These are phyloP conservation scores for Volutella citrinella DNA, from an alignment of 2,329 filamentous ascomycete species.

Conservation along the genomic window DNA sequence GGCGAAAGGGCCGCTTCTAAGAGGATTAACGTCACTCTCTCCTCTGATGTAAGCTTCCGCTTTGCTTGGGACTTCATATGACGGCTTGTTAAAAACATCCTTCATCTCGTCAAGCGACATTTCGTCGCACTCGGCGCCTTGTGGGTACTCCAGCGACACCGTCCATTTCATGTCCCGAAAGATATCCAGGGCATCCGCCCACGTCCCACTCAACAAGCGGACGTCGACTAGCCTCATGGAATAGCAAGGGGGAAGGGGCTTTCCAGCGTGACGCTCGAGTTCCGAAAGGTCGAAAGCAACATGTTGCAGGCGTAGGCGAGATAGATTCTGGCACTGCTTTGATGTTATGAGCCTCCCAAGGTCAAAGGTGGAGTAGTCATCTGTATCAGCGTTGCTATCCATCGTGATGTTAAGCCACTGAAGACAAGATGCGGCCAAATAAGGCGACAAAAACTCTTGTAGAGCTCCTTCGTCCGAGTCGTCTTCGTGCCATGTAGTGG, in stretches of 20 bases:
- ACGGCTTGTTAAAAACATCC: conserved; percentile 1
- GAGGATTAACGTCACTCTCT: no score
- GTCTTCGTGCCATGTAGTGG: background rate
- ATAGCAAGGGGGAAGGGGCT: background rate
- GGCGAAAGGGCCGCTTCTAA: no score
- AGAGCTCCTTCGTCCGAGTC: background rate
- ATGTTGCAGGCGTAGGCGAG: conserved; percentile 1
- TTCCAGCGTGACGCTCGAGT: conserved; percentile 1
- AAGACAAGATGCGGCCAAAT: background rate
- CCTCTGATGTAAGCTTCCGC: no score
- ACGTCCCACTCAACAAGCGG: conserved; percentile 4
- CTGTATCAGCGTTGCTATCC: background rate
- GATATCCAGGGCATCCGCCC: conserved; percentile 2
- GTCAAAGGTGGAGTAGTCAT: background rate
- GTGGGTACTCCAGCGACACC: conserved; percentile 1
- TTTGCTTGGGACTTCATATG: no score
- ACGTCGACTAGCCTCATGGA: background rate
- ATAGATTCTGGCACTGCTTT: conserved; percentile 1
- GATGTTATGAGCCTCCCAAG: conserved; percentile 2
- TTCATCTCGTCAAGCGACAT: conserved; percentile 1
- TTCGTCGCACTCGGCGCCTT: conserved; percentile 1
- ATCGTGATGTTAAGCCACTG: background rate
- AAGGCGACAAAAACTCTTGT: background rate
- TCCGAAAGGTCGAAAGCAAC: conserved; percentile 3
- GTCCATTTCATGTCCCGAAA: background rate